Evolutionary conservation across 208 protist genomes (phyloP), one percentile per base, ranked within the genome.

Genomic region (Leishmania tropica): DNA sequence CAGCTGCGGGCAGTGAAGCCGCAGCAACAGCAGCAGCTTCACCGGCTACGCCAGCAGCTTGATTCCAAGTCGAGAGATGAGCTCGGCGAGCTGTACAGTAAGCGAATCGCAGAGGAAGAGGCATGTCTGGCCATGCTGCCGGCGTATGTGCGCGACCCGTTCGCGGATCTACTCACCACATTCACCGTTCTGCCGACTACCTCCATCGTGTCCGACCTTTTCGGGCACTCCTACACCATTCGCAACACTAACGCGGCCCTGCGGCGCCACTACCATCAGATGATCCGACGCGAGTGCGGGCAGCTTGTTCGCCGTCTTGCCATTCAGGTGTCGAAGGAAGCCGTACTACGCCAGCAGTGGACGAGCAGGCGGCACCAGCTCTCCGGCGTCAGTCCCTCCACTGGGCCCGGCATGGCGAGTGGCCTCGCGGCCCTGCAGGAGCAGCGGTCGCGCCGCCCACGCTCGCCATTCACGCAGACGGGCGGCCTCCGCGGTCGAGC

Each of bases 181-280:
- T 86, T 92, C 79, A 88, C 87, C 24, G 84, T 95, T 35, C 85
- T 96, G 37, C 93, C 93, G 21, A 92, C 89, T 37, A 72, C 93
- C 31, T 88, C 90, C 40, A 85, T 94, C 42, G 88, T 87, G 28
- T 79, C 87, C 54, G 90, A 91, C 70, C 88, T 83, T 58, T 96
- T 94, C 81, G 93, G 93, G 13, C 84, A 78, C 58, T 86, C 86
- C 76, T 93, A 92, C 76, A 77, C 83, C n/a, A 82, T 92, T 17
- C 91, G 91, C 75, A 93, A 90, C 86, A 90, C 89, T 1, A 87
- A 88, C 37, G 82, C 81, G 15, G 75, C 78, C 7, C 70, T 95
- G 47, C 76, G 84, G 28, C 81, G 81, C 19, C 78, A 89, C 76
- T 95, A 96, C 70, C n/a, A 65, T 37, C 51, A 73, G n/a, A 79